phyloP scores from a whole-genome alignment of 495 filamentous ascomycete genomes.

The Neurospora sp. region DNA sequence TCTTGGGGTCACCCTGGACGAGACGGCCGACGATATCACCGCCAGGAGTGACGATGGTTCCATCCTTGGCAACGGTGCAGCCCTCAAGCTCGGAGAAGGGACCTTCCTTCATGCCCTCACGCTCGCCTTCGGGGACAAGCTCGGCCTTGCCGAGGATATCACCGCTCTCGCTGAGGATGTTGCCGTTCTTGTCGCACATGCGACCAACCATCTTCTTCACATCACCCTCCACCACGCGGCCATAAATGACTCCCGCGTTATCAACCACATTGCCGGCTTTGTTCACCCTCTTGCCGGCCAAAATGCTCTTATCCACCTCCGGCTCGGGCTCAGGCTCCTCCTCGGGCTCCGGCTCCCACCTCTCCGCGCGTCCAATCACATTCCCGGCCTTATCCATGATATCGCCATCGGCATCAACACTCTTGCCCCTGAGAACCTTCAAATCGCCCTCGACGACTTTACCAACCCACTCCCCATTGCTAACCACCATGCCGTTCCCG shows the following conservation, averaged over 20 bases:
- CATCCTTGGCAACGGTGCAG: conserved; percentile 64
- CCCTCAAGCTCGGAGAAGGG: conserved; percentile 71
- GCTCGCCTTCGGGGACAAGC: conserved; percentile 62
- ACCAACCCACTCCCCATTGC: conserved; percentile 62
- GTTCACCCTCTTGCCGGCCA: conserved; percentile 79
- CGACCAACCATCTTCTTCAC: conserved; percentile 58
- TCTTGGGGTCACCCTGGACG: conserved; percentile 59
- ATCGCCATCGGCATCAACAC: conserved; percentile 75
- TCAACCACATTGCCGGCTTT: conserved; percentile 81
- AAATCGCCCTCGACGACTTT: conserved; percentile 66
- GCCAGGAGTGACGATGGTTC: conserved; percentile 50
- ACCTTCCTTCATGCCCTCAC: conserved; percentile 59
- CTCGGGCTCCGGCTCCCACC: conserved; percentile 62
- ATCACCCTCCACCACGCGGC: conserved; percentile 67
- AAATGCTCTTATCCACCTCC: conserved; percentile 51
- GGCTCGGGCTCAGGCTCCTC: conserved; percentile 36
- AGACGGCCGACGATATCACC: conserved; percentile 67
- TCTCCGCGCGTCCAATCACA: conserved; percentile 66
- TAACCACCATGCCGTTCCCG: conserved; percentile 59
- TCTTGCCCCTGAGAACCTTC: conserved; percentile 62
- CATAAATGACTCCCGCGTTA: conserved; percentile 58
- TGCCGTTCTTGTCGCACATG: conserved; percentile 73
- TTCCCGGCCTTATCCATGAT: conserved; percentile 74
- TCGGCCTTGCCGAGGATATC: conserved; percentile 71
- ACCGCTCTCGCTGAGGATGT: conserved; percentile 72